Conservation (phyloP, 345 rosid genomes). For the Pugionium dolabratum region DNA sequence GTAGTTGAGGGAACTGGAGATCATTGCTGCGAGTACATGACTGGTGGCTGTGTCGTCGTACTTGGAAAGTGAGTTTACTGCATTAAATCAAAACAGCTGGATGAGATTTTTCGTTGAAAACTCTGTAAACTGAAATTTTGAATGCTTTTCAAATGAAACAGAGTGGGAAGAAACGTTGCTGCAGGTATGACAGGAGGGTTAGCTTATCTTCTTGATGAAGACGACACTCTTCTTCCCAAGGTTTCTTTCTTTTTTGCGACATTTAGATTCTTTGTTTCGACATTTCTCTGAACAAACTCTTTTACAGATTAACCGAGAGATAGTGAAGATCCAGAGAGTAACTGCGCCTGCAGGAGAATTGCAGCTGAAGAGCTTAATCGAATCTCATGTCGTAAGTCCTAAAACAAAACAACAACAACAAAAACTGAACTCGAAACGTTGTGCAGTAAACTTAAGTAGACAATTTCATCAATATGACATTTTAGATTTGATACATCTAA, state of each 20-base stretch:
- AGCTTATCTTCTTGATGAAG: slow-evolving; percentile 92
- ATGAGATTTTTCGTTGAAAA: not conserved
- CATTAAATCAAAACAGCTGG: not conserved
- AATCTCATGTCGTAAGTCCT: slow-evolving; percentile 87
- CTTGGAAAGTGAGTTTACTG: slow-evolving; percentile 86
- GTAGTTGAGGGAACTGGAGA: slow-evolving; percentile 99
- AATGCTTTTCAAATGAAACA: slow-evolving; percentile 41
- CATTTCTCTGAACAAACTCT: slow-evolving; percentile 7
- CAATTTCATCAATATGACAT: not conserved
- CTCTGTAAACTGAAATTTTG: not conserved
- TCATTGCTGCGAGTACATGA: slow-evolving; percentile 98
- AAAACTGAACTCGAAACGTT: too few relatives aligned
- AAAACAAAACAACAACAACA: not conserved
- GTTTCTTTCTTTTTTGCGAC: slow-evolving; percentile 42
- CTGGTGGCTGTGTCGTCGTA: slow-evolving; percentile 94
- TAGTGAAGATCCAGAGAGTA: slow-evolving; percentile 91
- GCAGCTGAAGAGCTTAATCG: slow-evolving; percentile 88
- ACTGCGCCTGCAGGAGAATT: slow-evolving; percentile 96
- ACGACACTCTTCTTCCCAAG: slow-evolving; percentile 83
- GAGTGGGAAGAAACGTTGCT: slow-evolving; percentile 98
- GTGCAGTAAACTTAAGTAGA: not conserved
- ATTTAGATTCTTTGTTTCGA: slow-evolving; percentile 3
- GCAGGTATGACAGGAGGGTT: slow-evolving; percentile 99
- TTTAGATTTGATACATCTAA: too few relatives aligned
- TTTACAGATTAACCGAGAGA: slow-evolving; percentile 78